Conservation (phyloP, 768 basidiomycete species). For the Zangia roseola region DNA sequence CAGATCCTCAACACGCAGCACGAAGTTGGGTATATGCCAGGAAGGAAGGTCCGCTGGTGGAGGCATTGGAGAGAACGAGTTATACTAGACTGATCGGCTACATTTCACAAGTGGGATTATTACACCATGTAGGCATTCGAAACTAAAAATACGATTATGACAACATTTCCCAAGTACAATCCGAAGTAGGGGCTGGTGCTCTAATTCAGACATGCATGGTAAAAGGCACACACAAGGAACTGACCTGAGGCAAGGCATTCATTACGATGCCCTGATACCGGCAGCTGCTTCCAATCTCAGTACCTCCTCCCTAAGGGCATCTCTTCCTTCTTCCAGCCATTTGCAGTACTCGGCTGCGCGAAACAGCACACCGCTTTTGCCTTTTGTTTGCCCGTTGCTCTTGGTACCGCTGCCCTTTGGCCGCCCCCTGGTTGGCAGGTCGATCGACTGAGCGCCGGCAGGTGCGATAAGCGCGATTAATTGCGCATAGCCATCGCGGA, state of each 20-base stretch:
- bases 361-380: constrained; percentile 87
- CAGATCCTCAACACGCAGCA: constrained; percentile 57
- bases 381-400: constrained; percentile 70
- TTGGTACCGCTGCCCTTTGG: constrained; percentile 74
- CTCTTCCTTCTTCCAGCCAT: constrained; percentile 84
- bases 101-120: background rate
- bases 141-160: constrained; percentile 9
- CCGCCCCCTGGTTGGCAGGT: constrained; percentile 74
- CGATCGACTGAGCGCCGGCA: constrained; percentile 67
- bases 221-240: background rate
- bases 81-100: constrained; percentile 3
- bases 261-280: constrained; percentile 38
- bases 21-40: constrained; percentile 58
- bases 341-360: constrained; percentile 82
- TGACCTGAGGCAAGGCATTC: constrained; percentile 16
- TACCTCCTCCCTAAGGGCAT: constrained; percentile 69
- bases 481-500: constrained; percentile 86
- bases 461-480: constrained; percentile 79
- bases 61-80: constrained; percentile 19
- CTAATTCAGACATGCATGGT: background rate
- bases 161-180: background rate
- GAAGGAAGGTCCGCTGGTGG: constrained; percentile 22
- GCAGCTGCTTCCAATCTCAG: constrained; percentile 64
- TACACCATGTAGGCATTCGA: background rate
- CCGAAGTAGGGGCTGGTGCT: too few species aligned